Evolutionary conservation across 2,329 filamentous ascomycete genomes (phyloP), one percentile per base, ranked within the genome.

Genomic region (Nemania sp.): DNA sequence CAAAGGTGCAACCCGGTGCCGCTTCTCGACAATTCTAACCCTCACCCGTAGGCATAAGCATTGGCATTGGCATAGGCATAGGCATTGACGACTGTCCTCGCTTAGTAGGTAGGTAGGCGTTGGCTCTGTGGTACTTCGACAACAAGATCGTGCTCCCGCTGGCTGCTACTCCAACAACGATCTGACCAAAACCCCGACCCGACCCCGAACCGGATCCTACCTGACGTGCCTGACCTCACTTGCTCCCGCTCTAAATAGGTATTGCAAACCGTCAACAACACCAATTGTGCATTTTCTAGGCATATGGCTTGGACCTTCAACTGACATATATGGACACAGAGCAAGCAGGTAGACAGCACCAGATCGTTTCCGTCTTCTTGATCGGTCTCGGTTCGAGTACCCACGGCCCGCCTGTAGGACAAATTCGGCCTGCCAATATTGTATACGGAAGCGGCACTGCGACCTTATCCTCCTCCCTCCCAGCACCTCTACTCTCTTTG

Each of bases 11-110:
- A 54, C 38, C 55, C 70, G 66, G 73, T 73, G 70, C 72, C 67
- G 69, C 71, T 72, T 69, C 69, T 72, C 22, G 71, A 73, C 71
- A 72, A 73, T 63, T 58, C 29, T 54, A 62, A 58, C 49, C 66
- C 70, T 70, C 67, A 62, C 71, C 66, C 72, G 43, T 60, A 71
- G 65, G n/a, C n/a, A n/a, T n/a, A n/a, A n/a, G n/a, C n/a, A n/a
- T n/a, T n/a, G n/a, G n/a, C n/a, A n/a, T n/a, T n/a, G n/a, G n/a
- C n/a, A n/a, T n/a, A n/a, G n/a, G n/a, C n/a, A n/a, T n/a, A n/a
- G n/a, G 69, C 71, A 72, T 74, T 70, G 66, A 62, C 70, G 62
- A 67, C 70, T 67, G 68, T 69, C 53, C 53, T 64, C 66, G 63
- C 59, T 47, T 60, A 56, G n/a, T n/a, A n/a, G n/a, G n/a, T n/a